phyloP scores from a whole-genome alignment of 192 early-diverging fungal genomes.

The Martensiomyces pterosporus region DNA sequence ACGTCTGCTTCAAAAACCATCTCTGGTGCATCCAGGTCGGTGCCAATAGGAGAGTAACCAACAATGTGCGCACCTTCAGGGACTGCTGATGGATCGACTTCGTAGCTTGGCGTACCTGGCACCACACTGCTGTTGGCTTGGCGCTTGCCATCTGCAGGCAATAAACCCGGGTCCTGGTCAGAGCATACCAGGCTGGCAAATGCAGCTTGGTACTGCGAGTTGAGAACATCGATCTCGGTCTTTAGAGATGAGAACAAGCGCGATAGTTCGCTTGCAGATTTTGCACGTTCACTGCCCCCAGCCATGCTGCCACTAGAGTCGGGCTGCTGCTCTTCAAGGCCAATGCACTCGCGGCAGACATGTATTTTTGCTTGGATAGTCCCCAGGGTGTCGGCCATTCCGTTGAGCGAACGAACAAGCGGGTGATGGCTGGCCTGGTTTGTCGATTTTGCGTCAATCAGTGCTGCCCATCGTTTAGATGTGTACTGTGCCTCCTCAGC shows the following conservation, averaged over 20 bases:
- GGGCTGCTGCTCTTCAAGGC: not conserved
- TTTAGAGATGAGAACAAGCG: conserved; percentile 44
- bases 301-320: not conserved
- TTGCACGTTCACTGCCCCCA: not conserved
- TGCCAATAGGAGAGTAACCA: conserved; percentile 18
- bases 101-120: not conserved
- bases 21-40: conserved; percentile 20
- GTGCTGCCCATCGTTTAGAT: conserved; percentile 19
- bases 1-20: conserved; percentile 36
- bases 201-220: conserved; percentile 22
- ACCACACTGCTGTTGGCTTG: no score
- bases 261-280: not conserved
- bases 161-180: not conserved
- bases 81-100: not conserved
- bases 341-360: conserved; percentile 20
- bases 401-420: conserved; percentile 11
- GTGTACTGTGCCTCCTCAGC: conserved; percentile 24
- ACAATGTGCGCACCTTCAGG: conserved; percentile 19
- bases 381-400: conserved; percentile 14
- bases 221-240: conserved; percentile 29
- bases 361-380: conserved; percentile 25
- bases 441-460: not conserved
- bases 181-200: conserved; percentile 11
- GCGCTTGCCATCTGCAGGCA: not conserved
- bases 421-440: conserved; percentile 1